These are phyloP conservation scores for Baorangia bicolor DNA, from an alignment of 768 basidiomycete species.

Conservation along the genomic window DNA sequence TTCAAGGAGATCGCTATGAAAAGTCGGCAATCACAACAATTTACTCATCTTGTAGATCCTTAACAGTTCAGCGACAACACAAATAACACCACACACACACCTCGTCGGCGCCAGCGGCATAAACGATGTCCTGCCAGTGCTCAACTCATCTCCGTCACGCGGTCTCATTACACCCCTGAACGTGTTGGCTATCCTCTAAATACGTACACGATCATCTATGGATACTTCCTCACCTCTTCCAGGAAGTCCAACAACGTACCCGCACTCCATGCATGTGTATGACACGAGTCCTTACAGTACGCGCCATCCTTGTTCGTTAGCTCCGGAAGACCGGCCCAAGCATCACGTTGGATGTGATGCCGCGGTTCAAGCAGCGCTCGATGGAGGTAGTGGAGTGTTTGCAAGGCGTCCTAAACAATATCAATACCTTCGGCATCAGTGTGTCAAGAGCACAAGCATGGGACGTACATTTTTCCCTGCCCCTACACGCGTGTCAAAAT, in stretches of 20 bases:
- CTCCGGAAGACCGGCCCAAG: slow-evolving; percentile 95
- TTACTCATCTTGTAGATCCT: slow-evolving; percentile 10
- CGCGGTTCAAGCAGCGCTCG: slow-evolving; percentile 68
- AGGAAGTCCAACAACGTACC: slow-evolving; percentile 91
- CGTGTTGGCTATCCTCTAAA: background rate
- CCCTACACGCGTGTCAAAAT: slow-evolving; percentile 77
- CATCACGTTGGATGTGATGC: slow-evolving; percentile 70
- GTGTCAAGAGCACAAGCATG: background rate
- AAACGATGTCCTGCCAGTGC: background rate
- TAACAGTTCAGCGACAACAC: slow-evolving; percentile 5
- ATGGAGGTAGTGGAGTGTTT: slow-evolving; percentile 81
- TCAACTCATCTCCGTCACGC: slow-evolving; percentile 7
- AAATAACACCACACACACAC: slow-evolving; percentile 30
- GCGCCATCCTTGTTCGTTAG: slow-evolving; percentile 83
- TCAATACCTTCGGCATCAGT: background rate
- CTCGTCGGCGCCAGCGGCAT: background rate
- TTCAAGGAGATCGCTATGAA: slow-evolving; percentile 5
- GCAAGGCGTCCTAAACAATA: slow-evolving; percentile 54
- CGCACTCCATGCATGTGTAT: slow-evolving; percentile 95
- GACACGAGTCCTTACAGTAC: slow-evolving; percentile 85
- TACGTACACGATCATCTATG: slow-evolving; percentile 8
- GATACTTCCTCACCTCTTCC: slow-evolving; percentile 50
- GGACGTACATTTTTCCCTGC: slow-evolving; percentile 62
- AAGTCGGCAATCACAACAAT: slow-evolving; percentile 17
- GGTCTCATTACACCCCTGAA: background rate